Base-by-base conservation (phyloP, 169 alveolate genomes). In the Blepharisma undulans region DNA sequence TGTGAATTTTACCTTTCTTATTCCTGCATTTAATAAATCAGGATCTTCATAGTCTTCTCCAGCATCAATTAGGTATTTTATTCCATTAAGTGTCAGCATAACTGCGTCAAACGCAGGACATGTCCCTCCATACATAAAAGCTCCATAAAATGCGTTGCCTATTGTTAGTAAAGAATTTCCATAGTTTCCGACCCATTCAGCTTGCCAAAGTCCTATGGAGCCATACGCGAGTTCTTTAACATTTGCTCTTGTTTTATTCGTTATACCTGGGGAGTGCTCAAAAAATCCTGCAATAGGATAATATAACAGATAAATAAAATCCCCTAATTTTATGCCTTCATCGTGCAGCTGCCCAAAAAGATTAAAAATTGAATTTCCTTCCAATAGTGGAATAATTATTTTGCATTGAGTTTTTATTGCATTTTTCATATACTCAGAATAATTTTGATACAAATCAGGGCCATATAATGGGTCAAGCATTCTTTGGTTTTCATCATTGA, bases 21-120 rank as follows among this genome's bases (percentile, higher is more conserved):
- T 30, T 12, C 76, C 72, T 80, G n/a, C n/a, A 12, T 16, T 16
- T 30, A 80, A 16, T 27, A 16, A 14, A 27, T 21, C 14, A 27
- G 88, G 88, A 32, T 80, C 88, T 32, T 80, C 88, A 80, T 80
- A 80, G n/a, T 10, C n/a, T 10, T 16, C 14, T 27, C 88, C 88
- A 30, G 22, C 22, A 14, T 14, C 25, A 12, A 80, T 18, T 22
- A 80, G 18, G 22, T 25, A 80, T 14, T 80, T 76, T 18, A 80
- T 18, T 32, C 76, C 72, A 32, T 80, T 30, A 12, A 27, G 18
- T 80, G 22, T 27, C 36, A 80, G 72, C 60, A 80, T 27, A 16
- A 27, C 25, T 14, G 88, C 72, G 76, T 80, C 88, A 80, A 25
- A 80, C n/a, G 84, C 18, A 76, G 12, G 22, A n/a, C 84, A 76